phyloP scores from a whole-genome alignment of 495 filamentous ascomycete genomes.

The Neurospora sp. region DNA sequence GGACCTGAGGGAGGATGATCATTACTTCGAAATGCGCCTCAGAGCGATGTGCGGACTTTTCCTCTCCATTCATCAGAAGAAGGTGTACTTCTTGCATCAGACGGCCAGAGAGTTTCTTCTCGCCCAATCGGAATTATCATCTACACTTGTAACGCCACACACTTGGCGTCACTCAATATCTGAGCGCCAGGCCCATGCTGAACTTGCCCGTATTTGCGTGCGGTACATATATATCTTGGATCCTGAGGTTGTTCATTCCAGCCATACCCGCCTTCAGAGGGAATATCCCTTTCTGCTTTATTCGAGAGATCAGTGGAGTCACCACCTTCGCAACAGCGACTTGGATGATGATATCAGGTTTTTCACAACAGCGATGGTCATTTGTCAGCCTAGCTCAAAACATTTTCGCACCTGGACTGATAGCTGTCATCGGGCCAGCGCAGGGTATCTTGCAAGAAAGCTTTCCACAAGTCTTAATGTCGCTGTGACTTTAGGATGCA shows the following conservation, averaged over 20 bases:
- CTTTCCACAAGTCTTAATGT: neutral
- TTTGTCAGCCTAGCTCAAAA: neutral
- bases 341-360: neutral
- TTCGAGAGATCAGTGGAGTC: rapidly evolving
- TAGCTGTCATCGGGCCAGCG: neutral
- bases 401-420: neutral
- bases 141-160: too few relatives aligned
- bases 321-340: neutral
- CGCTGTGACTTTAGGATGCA: neutral
- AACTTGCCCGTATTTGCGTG: neutral
- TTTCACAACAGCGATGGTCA: neutral
- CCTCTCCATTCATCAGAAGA: too few relatives aligned
- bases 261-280: neutral
- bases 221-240: neutral
- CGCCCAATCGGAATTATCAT: too few relatives aligned
- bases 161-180: too few relatives aligned
- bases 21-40: too few relatives aligned
- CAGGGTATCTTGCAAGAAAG: neutral
- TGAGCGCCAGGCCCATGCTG: neutral
- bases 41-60: too few relatives aligned
- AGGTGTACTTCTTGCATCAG: too few relatives aligned
- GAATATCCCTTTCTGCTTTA: neutral
- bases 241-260: neutral
- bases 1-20: too few relatives aligned
- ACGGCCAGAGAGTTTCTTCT: too few relatives aligned